phyloP scores from a whole-genome alignment of 441 rosid genomes.

The Brassica hybrid region DNA sequence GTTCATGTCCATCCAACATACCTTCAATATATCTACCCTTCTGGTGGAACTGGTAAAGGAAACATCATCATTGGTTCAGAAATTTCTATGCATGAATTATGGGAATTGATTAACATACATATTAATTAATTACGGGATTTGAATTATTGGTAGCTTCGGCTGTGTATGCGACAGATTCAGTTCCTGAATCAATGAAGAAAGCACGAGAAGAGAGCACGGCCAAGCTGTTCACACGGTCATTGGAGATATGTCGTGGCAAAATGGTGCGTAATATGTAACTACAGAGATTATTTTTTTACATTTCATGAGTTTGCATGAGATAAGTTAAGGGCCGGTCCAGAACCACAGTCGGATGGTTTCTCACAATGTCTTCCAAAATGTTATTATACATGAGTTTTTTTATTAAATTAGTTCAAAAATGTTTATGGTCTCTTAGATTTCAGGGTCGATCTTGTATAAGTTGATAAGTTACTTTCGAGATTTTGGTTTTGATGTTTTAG shows the following conservation, averaged over 20 bases:
- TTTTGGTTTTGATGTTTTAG: constrained; percentile 38
- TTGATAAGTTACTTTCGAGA: not conserved
- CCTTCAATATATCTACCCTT: constrained; percentile 47
- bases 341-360: not conserved
- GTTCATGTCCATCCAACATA: constrained; percentile 72
- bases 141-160: constrained; percentile 42
- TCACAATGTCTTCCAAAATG: not conserved
- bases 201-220: constrained; percentile 60
- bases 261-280: constrained; percentile 43
- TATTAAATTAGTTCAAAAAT: too few relatives aligned
- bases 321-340: not conserved
- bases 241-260: constrained; percentile 53
- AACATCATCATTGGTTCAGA: constrained; percentile 9
- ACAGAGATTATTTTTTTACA: not conserved
- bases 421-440: not conserved
- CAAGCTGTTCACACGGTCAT: constrained; percentile 56
- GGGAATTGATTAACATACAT: not conserved
- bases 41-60: constrained; percentile 64
- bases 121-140: not conserved
- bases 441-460: not conserved
- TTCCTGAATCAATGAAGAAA: constrained; percentile 56
- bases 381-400: not conserved
- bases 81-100: not conserved
- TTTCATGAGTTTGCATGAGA: not conserved
- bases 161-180: constrained; percentile 37